Conservation (phyloP, 495 filamentous ascomycete species). For the Daldinia decipiens region DNA sequence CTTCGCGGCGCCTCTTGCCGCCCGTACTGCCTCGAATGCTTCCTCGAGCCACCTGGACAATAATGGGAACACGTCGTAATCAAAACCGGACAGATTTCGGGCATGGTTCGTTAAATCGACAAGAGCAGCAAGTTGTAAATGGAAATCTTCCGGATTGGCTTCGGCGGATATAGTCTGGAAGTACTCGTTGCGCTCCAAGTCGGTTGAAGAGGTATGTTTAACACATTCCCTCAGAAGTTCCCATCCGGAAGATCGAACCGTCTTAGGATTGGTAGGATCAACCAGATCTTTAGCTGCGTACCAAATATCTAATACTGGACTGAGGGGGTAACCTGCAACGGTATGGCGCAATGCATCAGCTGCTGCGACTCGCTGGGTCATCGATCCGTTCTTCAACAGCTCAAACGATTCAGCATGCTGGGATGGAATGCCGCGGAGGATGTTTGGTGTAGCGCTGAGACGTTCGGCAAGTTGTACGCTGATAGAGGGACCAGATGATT, state of each 20-base stretch:
- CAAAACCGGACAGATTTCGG: constrained; percentile 70
- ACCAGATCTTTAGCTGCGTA: constrained; percentile 71
- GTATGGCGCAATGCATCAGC: constrained; percentile 64
- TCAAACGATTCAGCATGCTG: constrained; percentile 58
- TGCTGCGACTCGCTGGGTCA: constrained; percentile 63
- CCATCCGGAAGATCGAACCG: constrained; percentile 67
- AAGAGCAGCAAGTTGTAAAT: constrained; percentile 70
- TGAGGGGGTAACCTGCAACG: constrained; percentile 67
- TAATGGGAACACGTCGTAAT: constrained; percentile 68
- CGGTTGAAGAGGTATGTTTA: constrained; percentile 66
- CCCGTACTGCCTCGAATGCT: constrained; percentile 64
- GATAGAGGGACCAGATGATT: constrained; percentile 45
- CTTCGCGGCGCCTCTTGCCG: constrained; percentile 60
- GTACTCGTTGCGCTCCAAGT: constrained; percentile 71
- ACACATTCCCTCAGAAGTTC: constrained; percentile 72
- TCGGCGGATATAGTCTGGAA: constrained; percentile 67
- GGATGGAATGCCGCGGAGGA: constrained; percentile 50
- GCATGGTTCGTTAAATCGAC: constrained; percentile 70
- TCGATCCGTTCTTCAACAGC: constrained; percentile 57
- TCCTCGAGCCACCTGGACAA: constrained; percentile 66
- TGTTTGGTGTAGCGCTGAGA: constrained; percentile 42
- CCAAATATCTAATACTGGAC: constrained; percentile 69
- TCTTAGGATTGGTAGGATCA: constrained; percentile 61
- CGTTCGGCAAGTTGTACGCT: constrained; percentile 50
- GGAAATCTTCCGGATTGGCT: constrained; percentile 66